Percentiles rank a stretch among this genome's conserved stretches.
Evolutionary conservation across 805 yeast genomes (phyloP).

Genomic region (Wickerhamiella siamensis): DNA sequence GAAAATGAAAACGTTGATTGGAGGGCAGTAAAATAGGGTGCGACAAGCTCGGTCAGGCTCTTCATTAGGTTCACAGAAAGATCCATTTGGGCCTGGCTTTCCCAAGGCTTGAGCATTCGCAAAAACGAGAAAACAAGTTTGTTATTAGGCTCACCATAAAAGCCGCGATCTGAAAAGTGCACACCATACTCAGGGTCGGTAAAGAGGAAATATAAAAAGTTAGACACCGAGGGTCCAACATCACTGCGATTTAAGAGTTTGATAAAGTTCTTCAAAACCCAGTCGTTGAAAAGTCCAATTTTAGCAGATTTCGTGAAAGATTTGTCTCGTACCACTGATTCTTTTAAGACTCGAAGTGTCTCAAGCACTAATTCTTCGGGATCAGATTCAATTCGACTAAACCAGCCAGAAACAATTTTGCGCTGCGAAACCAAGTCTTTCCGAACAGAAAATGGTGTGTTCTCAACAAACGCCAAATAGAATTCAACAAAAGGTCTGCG

Average conservation of each 20-base stretch:
- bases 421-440: conserved; percentile 42
- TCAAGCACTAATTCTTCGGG: conserved; percentile 29
- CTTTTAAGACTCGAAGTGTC: conserved; percentile 36
- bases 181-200: conserved; percentile 30
- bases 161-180: conserved; percentile 21
- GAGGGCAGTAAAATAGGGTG: conserved; percentile 37
- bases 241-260: conserved; percentile 34
- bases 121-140: conserved; percentile 49
- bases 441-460: conserved; percentile 41
- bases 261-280: conserved; percentile 45
- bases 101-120: conserved; percentile 67
- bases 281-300: conserved; percentile 64
- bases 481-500: conserved; percentile 48
- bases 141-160: conserved; percentile 37
- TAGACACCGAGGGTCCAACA: conserved; percentile 28
- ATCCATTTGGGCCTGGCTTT: conserved; percentile 47
- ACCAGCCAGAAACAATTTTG: conserved; percentile 49
- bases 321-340: conserved; percentile 41
- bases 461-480: conserved; percentile 39
- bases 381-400: conserved; percentile 51
- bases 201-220: conserved; percentile 36
- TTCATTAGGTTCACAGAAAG: conserved; percentile 38
- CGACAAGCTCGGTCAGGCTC: conserved; percentile 52
- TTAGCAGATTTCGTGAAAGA: conserved; percentile 54
- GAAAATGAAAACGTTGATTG: conserved; percentile 37